Conservation (phyloP, 1,284 basidiomycete genomes). For the Malassezia globosa region DNA sequence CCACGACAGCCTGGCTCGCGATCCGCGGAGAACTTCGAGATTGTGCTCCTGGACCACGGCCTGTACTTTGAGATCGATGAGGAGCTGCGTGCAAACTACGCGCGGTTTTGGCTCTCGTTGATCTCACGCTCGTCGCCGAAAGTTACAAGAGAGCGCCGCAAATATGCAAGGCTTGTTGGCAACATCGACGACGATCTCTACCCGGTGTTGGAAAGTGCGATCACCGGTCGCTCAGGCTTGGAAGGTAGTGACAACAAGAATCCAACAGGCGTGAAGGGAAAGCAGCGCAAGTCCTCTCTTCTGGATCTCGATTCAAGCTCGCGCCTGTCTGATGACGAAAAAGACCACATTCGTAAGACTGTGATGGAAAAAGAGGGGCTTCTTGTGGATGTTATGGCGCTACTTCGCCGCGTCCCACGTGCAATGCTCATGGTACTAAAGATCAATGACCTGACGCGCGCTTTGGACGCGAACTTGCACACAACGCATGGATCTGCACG, state of each 20-base stretch:
- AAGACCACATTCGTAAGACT: slow-evolving; percentile 46
- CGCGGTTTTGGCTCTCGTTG: slow-evolving; percentile 43
- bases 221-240: slow-evolving; percentile 42
- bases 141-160: slow-evolving; percentile 32
- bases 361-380: slow-evolving; percentile 46
- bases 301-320: slow-evolving; percentile 34
- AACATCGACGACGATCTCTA: slow-evolving; percentile 46
- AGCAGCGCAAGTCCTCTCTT: slow-evolving; percentile 28
- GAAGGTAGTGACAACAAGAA: slow-evolving; percentile 43
- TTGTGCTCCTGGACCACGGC: slow-evolving; percentile 45
- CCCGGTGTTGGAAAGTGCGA: slow-evolving; percentile 44
- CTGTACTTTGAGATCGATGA: slow-evolving; percentile 46
- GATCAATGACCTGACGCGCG: slow-evolving; percentile 44
- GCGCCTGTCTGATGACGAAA: slow-evolving; percentile 34
- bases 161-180: slow-evolving; percentile 40
- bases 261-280: slow-evolving; percentile 35
- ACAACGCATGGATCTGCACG: slow-evolving; percentile 52
- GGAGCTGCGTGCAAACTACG: slow-evolving; percentile 41
- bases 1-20: slow-evolving; percentile 28
- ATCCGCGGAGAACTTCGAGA: slow-evolving; percentile 42
- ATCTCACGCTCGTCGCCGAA: slow-evolving; percentile 34
- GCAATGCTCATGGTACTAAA: slow-evolving; percentile 47
- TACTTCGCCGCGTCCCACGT: slow-evolving; percentile 39
- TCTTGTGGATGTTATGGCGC: slow-evolving; percentile 35
- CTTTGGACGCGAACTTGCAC: slow-evolving; percentile 54